Percentiles rank a stretch among this genome's conserved stretches.
phyloP scores from a whole-genome alignment of 345 rosid genomes.

The Psidium friedrichsthalianum region DNA sequence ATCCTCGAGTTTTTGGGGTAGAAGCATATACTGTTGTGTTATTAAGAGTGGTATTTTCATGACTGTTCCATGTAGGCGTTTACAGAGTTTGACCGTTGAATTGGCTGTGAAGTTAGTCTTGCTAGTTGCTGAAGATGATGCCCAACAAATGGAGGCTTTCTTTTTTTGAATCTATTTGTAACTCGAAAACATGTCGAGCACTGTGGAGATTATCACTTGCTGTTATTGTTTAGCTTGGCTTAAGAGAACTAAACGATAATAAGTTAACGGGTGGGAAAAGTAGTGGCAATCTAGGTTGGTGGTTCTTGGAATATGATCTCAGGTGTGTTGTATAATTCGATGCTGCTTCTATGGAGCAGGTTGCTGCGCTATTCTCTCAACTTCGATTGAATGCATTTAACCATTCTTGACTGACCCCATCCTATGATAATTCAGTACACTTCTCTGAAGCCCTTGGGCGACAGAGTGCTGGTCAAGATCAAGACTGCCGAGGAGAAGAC shows the following conservation, averaged over 20 bases:
- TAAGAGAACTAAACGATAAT: not conserved
- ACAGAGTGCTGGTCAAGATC: constrained; percentile 80
- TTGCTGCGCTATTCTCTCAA: not conserved
- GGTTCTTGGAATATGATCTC: not conserved
- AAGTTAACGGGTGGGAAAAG: not conserved
- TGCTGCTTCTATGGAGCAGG: not conserved
- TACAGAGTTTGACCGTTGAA: not conserved
- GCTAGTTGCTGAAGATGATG: not conserved
- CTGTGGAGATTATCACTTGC: not conserved
- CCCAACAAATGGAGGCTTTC: not conserved
- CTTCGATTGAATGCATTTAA: not conserved
- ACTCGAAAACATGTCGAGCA: not conserved
- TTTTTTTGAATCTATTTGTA: not conserved
- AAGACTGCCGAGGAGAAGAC: constrained; percentile 78
- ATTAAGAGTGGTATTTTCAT: not conserved
- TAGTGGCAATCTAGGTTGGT: not conserved
- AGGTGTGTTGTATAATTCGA: not conserved
- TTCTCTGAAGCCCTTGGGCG: constrained; percentile 72
- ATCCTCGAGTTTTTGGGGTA: not conserved
- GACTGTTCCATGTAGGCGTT: not conserved
- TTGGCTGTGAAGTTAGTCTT: not conserved
- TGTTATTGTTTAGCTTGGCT: not conserved
- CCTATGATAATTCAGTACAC: constrained; percentile 38
- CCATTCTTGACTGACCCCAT: not conserved
- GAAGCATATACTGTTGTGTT: not conserved